phyloP scores from a whole-genome alignment of 1,284 basidiomycete species.

The Uromyces viciae-fabae region DNA sequence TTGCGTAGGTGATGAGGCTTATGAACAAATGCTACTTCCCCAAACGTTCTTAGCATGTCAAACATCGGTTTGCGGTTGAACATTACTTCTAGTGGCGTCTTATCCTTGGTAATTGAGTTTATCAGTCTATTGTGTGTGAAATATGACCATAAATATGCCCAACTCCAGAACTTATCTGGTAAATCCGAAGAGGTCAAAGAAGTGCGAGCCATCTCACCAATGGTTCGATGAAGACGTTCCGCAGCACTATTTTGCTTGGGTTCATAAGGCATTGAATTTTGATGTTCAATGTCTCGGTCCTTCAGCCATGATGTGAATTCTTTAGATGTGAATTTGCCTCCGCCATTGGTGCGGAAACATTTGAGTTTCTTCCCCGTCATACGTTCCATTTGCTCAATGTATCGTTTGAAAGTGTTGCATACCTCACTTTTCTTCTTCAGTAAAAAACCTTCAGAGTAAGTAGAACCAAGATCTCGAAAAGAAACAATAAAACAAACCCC shows the following conservation, averaged over 20 bases:
- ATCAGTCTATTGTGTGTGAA: slow-evolving; percentile 17
- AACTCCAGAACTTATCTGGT: slow-evolving; percentile 22
- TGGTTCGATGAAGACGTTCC: slow-evolving; percentile 11
- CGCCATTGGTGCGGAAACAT: slow-evolving; percentile 8
- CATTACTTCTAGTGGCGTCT: slow-evolving; percentile 13
- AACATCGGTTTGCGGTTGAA: neutral
- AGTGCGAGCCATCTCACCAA: slow-evolving; percentile 12
- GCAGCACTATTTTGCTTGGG: slow-evolving; percentile 36
- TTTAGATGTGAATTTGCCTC: slow-evolving; percentile 22
- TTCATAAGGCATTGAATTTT: slow-evolving; percentile 12
- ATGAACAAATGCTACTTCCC: slow-evolving; percentile 29
- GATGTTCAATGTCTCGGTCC: slow-evolving; percentile 21
- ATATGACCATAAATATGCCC: slow-evolving; percentile 3
- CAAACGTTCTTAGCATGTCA: slow-evolving; percentile 9
- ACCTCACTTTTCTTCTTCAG: slow-evolving; percentile 19
- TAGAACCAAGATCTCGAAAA: slow-evolving; percentile 9
- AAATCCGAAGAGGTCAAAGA: neutral
- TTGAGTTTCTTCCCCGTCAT: neutral
- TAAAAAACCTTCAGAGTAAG: slow-evolving; percentile 9
- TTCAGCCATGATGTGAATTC: neutral
- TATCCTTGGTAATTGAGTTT: slow-evolving; percentile 19
- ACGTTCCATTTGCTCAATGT: slow-evolving; percentile 14
- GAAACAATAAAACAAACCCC: neutral
- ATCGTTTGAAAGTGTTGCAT: neutral
- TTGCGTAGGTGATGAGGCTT: neutral